Evolutionary conservation across 1,139 yeast genomes (phyloP), one percentile per base, ranked within the genome.

Genomic region (Pichia sp.): DNA sequence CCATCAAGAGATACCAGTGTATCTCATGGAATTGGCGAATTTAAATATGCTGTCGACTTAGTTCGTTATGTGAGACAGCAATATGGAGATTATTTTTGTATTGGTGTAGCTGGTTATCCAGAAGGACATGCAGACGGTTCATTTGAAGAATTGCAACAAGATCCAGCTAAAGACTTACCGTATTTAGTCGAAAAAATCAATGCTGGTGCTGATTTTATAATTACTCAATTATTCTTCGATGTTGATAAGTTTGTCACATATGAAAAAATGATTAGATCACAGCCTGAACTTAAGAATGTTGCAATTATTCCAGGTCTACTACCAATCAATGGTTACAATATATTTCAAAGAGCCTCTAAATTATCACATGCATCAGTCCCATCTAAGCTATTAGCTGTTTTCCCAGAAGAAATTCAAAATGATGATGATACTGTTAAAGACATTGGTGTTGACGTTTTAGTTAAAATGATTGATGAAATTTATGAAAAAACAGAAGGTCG

Each of bases 1-100:
- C 96, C 96, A 12, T 95, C 97, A n/a, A 70, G 95, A 58, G 84
- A 85, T 4, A 80, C 81, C 42, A 96, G 89, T 8, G 96, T 96
- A 4, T 96, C 92, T 1, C 90, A 90, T 63, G 97, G 97, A 8
- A 96, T 89, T 60, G 97, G 97, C 25, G 97, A 92, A 60, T 87
- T 87, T 67, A 66, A 71, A 48, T 74, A 81, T 58, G 96, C 97
- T 1, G 82, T 79, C 4, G 98, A 92, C 63, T 74, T 92, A 57
- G 94, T 92, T 23, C 73, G 66, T 53, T 87, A 90, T 60, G 90
- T 92, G 54, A 80, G 76, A 55, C 51, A 69, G 41, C 64, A 76
- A 40, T 73, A 89, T 60, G 95, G 62, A 8, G 58, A 60, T 39
- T 59, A 58, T 40, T 62, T 62, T 48, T 57, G 59, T 47, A 58